A percentile compares a stretch with the other conserved stretches of the same genome.
Conservation (phyloP, 768 basidiomycete species). For the Rubroboletus satanas region DNA sequence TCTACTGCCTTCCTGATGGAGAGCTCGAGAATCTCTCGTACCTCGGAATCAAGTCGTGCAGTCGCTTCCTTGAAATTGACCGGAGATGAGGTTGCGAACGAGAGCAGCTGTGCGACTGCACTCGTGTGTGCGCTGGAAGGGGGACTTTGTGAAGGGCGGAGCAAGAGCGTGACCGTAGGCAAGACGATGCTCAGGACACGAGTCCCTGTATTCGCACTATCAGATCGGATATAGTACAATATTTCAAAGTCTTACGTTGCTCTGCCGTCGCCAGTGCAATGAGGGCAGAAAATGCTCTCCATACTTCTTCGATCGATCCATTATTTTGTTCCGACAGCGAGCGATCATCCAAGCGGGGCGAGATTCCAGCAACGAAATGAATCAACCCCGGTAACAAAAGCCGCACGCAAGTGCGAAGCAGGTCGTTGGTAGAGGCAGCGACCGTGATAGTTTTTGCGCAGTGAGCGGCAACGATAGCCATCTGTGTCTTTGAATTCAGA, state of each 20-base stretch:
- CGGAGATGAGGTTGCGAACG: conserved; percentile 68
- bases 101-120: conserved; percentile 63
- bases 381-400: conserved; percentile 78
- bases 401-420: conserved; percentile 68
- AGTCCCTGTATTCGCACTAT: conserved; percentile 44
- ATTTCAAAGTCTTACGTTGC: conserved; percentile 48
- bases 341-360: conserved; percentile 57
- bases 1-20: conserved; percentile 75
- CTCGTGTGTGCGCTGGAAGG: conserved; percentile 49
- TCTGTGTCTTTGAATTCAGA: conserved; percentile 38
- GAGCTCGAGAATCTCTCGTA: conserved; percentile 64
- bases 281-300: conserved; percentile 74
- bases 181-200: conserved; percentile 67
- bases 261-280: conserved; percentile 53
- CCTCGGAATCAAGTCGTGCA: conserved; percentile 53
- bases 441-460: conserved; percentile 82
- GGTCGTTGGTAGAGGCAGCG: conserved; percentile 63
- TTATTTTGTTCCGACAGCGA: conserved; percentile 52
- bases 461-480: conserved; percentile 81
- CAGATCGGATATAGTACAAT: conserved; percentile 4
- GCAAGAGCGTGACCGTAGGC: conserved; percentile 68
- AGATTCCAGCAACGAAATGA: conserved; percentile 70
- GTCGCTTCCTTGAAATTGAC: conserved; percentile 83
- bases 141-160: conserved; percentile 47
- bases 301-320: conserved; percentile 69